Conservation (phyloP, 73 alveolate genomes). For the Paramecium sonneborni region DNA sequence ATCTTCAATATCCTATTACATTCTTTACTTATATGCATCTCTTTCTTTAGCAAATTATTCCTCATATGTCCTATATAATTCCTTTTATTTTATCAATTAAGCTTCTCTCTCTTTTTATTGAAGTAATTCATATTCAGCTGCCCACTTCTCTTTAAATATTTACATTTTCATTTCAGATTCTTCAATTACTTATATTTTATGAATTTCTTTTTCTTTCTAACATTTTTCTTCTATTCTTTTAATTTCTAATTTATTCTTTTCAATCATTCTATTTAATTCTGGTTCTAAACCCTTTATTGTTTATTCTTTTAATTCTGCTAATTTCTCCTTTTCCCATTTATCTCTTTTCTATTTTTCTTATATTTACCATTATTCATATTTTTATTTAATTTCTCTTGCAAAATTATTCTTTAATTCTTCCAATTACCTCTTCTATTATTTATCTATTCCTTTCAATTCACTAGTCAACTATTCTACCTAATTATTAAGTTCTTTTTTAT, state of each 20-base stretch:
- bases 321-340: slow-evolving; percentile 95
- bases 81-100: slow-evolving; percentile 67
- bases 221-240: slow-evolving; percentile 79
- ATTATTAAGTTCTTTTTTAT: slow-evolving; percentile 70
- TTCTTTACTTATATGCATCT: slow-evolving; percentile 78
- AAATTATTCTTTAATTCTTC: slow-evolving; percentile 78
- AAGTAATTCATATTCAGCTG: slow-evolving; percentile 85
- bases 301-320: slow-evolving; percentile 88
- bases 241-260: slow-evolving; percentile 86
- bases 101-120: slow-evolving; percentile 87
- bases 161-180: slow-evolving; percentile 84
- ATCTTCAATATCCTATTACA: slow-evolving; percentile 57
- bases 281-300: slow-evolving; percentile 96
- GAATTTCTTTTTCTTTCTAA: slow-evolving; percentile 69
- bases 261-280: slow-evolving; percentile 86
- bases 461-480: slow-evolving; percentile 72
- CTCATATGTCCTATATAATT: slow-evolving; percentile 75
- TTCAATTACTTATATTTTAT: slow-evolving; percentile 75
- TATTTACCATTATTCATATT: slow-evolving; percentile 92
- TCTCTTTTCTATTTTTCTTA: slow-evolving; percentile 90
- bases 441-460: slow-evolving; percentile 79
- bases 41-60: slow-evolving; percentile 81
- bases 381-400: slow-evolving; percentile 85
- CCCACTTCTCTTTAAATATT: slow-evolving; percentile 81
- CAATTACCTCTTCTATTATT: slow-evolving; percentile 71